Evolutionary conservation across 306 rosid species (phyloP), one percentile per base, ranked within the genome.

Genomic region (Boehmeria nivea): DNA sequence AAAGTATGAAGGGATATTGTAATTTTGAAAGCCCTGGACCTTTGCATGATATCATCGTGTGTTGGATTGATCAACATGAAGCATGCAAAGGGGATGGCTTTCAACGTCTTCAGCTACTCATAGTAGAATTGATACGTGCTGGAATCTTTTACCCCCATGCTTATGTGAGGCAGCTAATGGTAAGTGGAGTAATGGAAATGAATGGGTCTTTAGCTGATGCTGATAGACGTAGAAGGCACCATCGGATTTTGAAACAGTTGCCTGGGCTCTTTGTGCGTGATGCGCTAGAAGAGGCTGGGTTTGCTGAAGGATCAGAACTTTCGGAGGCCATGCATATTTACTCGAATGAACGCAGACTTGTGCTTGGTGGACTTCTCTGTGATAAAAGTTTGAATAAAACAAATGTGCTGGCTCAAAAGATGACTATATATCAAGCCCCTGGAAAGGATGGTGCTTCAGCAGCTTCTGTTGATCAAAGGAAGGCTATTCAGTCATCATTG

Each of bases 41-140:
- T 31, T 90, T 91, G 4, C 99, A 91, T 58, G 96, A 87, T 81
- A 79, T 85, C 63, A 54, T 91, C 55, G 96, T 87, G 22, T 84
- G 96, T 79, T 91, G 99, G 99, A 85, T 91, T 75, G 99, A 91
- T 81, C 99, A 91, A 65, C 96, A 91, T 83, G 83, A 71, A 38
- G 81, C 85, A 60, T 81, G 69, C 43, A 81, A 83, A 71, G 83
- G 93, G 62, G 93, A 82, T 77, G 99, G 95, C 61, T 74, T 68
- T 69, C 81, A 84, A 56, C 83, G 93, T 43, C 71, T 87, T 20
- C 81, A 87, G 65, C 81, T 87, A 49, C 84, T 91, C 60, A 65
- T 91, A n/a, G 77, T 75, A 51, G 96, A 91, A 71, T 86, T 91
- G 46, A 72, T 87, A 51, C 74, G 64, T 6, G 90, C 81, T 45